Conservation (phyloP, 148 eudicot species). For the Cornus florida region DNA sequence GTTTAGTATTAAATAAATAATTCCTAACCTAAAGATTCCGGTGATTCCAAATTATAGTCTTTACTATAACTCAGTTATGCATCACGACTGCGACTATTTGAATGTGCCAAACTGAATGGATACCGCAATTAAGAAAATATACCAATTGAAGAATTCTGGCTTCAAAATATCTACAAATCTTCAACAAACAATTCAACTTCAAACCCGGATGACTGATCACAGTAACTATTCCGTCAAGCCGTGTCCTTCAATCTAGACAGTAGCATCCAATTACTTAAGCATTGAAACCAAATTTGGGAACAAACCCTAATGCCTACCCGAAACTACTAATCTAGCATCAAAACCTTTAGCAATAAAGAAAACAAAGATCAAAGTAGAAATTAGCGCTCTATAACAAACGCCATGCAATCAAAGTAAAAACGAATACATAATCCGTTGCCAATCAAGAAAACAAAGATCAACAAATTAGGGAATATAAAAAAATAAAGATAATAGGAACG, state of each 20-base stretch:
- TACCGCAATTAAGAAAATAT: neutral
- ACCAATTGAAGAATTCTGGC: neutral
- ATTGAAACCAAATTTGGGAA: conserved; percentile 1
- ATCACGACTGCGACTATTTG: neutral
- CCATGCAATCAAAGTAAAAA: neutral
- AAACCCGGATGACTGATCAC: neutral
- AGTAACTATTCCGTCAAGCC: neutral
- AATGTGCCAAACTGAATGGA: neutral
- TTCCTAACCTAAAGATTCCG: neutral
- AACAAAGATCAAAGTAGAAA: neutral
- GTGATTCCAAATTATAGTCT: neutral
- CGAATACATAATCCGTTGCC: neutral
- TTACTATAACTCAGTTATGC: neutral
- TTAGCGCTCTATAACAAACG: neutral
- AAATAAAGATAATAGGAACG: neutral
- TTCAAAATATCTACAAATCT: neutral
- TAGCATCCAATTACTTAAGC: neutral
- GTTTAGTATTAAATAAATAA: too few relatives aligned
- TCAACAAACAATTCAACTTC: neutral
- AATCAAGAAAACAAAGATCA: neutral
- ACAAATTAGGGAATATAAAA: neutral
- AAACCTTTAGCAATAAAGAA: neutral
- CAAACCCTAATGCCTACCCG: neutral
- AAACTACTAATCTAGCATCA: neutral
- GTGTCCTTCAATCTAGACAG: neutral